These are phyloP conservation scores for Coccomyxa sp. DNA, from an alignment of 139 green algal genomes.

Conservation along the genomic window DNA sequence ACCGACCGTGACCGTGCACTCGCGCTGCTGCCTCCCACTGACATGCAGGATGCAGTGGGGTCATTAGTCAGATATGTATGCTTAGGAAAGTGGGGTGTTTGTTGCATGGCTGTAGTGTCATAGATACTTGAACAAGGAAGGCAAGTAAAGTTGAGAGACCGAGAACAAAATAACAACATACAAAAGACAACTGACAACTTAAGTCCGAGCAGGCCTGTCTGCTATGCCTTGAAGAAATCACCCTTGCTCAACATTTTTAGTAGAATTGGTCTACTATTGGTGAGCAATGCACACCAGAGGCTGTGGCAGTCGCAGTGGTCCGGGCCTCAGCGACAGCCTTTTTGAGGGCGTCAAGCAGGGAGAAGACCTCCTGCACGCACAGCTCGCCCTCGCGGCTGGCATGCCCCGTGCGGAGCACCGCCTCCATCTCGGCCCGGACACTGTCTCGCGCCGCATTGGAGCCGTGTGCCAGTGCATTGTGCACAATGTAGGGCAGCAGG, in stretches of 20 bases:
- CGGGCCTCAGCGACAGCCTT: conserved; percentile 51
- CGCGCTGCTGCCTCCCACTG: not conserved
- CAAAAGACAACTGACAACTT: too few species aligned
- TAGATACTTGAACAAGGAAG: too few species aligned
- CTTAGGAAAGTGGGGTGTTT: too few species aligned
- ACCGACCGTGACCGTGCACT: not conserved
- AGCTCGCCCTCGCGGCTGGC: conserved; percentile 42
- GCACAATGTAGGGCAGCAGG: conserved; percentile 79
- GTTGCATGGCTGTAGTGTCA: too few species aligned
- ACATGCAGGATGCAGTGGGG: not conserved
- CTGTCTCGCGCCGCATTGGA: conserved; percentile 13
- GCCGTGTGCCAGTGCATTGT: conserved; percentile 50
- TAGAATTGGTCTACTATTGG: too few species aligned
- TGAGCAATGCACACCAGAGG: not conserved
- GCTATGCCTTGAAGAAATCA: too few species aligned
- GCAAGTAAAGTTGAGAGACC: too few species aligned
- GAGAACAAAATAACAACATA: too few species aligned
- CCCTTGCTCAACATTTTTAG: too few species aligned
- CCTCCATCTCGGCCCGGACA: conserved; percentile 39
- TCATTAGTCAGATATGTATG: not conserved
- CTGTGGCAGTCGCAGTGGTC: not conserved
- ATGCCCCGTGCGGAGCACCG: conserved; percentile 28
- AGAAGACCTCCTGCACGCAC: conserved; percentile 76
- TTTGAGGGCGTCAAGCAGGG: conserved; percentile 75
- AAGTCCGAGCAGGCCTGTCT: too few species aligned